phyloP scores from a whole-genome alignment of 345 rosid genomes.

The Lepidium sativum region DNA sequence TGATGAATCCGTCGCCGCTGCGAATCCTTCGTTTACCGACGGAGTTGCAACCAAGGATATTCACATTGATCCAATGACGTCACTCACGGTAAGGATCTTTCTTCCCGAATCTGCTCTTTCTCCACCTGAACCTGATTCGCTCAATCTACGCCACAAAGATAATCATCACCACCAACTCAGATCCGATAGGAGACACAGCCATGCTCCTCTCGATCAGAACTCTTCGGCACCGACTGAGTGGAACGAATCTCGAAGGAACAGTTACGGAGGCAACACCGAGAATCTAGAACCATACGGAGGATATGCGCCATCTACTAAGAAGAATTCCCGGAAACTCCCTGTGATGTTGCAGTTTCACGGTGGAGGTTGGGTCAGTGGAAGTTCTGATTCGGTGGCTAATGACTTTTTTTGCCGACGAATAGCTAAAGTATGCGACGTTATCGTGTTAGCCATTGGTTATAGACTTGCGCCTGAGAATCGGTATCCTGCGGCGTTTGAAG shows the following conservation, averaged over 20 bases:
- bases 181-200: slow-evolving; percentile 24
- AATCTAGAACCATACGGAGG: slow-evolving; percentile 41
- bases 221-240: background rate
- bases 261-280: slow-evolving; percentile 19
- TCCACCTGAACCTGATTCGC: slow-evolving; percentile 10
- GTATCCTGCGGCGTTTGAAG: slow-evolving; percentile 81
- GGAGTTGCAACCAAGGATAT: slow-evolving; percentile 71
- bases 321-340: slow-evolving; percentile 48
- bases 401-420: slow-evolving; percentile 68
- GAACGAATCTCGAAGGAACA: slow-evolving; percentile 19
- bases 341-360: slow-evolving; percentile 90
- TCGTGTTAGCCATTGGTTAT: slow-evolving; percentile 80
- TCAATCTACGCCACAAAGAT: background rate
- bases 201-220: background rate
- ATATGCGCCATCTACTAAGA: slow-evolving; percentile 38
- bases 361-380: slow-evolving; percentile 85
- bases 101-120: slow-evolving; percentile 48
- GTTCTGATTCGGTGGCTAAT: slow-evolving; percentile 53
- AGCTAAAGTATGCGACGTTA: slow-evolving; percentile 64
- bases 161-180: background rate
- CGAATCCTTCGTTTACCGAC: slow-evolving; percentile 49
- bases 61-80: slow-evolving; percentile 56
- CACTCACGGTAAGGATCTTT: slow-evolving; percentile 60
- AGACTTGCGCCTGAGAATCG: slow-evolving; percentile 76
- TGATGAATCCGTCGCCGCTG: slow-evolving; percentile 37